Base-by-base conservation (phyloP, 2,329 filamentous ascomycete genomes). In the Xylariaceae sp. region DNA sequence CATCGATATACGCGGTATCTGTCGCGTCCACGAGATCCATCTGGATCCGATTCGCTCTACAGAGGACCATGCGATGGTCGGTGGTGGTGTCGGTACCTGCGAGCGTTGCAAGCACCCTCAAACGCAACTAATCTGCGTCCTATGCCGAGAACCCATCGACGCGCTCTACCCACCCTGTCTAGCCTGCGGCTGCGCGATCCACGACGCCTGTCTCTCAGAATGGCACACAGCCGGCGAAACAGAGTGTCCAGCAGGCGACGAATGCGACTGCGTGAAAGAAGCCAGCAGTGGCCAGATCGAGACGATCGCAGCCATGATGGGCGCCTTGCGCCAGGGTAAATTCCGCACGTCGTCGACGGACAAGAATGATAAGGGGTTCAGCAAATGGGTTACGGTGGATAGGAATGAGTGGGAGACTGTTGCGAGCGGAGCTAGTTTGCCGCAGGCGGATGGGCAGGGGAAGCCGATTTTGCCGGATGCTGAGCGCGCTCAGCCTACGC, bases 1-100 rank as follows among this genome's bases (percentile, higher is more conserved):
- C 2, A 77, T 88, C 7, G 84, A 87, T 65, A 80, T 87, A 2
- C 84, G 81, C 0, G 85, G 85, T 44, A 78, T 87, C 54, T 88
- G 85, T 65, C 81, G 81, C 55, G 75, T 82, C 17, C 85, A 87
- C 67, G 85, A 87, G 66, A 81, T 76, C 10, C 84, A 85, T 61
- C 77, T 88, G 0, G 82, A 87, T 59, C 82, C 85, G 1, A 71
- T 83, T 79, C 81, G 34, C 74, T 82, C 17, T 78, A 82, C 53
- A 72, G 74, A 60, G 78, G 79, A 68, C 73, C 78, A 60, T 74
- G 78, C 66, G 37, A 58, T 70, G 62, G 50, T 71, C 2, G 72
- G 71, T 1, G 76, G 75, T n/a, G 76, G 75, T 6, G 71, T 74
- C 4, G 76, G 76, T 2, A 73, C 71, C 10, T 78, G 76, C 62